Base-by-base conservation (phyloP, 768 basidiomycete genomes). In the Calvatia gigantea region DNA sequence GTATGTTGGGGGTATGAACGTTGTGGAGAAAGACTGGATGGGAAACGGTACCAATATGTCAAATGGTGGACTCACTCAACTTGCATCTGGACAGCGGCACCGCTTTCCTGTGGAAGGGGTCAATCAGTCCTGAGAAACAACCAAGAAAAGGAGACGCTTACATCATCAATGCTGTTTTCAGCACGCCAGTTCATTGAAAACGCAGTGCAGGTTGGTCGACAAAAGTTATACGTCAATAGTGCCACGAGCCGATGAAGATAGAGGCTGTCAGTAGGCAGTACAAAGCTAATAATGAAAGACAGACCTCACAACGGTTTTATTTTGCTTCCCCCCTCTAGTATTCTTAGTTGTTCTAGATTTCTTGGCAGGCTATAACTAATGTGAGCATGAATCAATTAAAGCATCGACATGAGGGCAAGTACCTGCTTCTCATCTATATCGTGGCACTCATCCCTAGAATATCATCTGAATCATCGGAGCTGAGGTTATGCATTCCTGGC, bases 281-380 rank as follows among this genome's bases (percentile, higher is more conserved):
- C 32, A 25, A 38, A n/a, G 6, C 5, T 9, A 32, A 33, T 32
- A 25, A 6, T 6, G 21, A 21, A 21, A 0, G 11, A 33, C 54
- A 25, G 27, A 55, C 54, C 15, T 29, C 2, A 15, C 3, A 15
- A n/a, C 35, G 37, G 42, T 38, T 38, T 37, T 42, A 45, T 42
- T 46, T 45, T 57, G 55, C 28, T 54, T 54, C 35, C 49, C 56
- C 27, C 51, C 52, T 39, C 59, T 62, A 11, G 56, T 48, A 32
- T 53, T 35, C 54, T 73, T 67, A 39, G 64, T 67, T 1, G 69
- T 65, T 65, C 64, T 81, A 4, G 73, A 47, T 62, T 75, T 82
- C 66, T 80, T 81, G 17, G 70, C 57, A 25, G 72, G 64, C 8
- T 75, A 67, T 28, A 68, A 58, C 14, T 60, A 33, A 51, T 67